Conservation (phyloP, 2,329 filamentous ascomycete genomes). For the Claviceps sp. region DNA sequence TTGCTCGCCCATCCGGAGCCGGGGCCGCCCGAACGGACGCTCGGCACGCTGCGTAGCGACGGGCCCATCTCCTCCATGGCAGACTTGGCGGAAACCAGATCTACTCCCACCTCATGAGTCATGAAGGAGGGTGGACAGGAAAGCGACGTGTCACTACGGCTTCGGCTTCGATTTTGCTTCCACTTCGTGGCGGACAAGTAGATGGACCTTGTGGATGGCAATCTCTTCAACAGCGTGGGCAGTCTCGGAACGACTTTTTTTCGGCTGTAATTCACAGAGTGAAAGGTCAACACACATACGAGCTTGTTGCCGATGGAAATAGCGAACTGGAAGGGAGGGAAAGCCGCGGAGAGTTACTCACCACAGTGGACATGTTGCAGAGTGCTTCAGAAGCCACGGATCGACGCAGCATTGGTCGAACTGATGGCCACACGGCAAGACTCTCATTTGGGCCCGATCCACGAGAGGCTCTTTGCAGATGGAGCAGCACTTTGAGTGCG, state of each 20-base stretch:
- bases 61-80: not conserved
- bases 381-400: slow-evolving; percentile 1
- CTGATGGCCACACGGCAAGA: slow-evolving; percentile 2
- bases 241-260: not conserved
- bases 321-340: not conserved
- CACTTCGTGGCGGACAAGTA: not conserved
- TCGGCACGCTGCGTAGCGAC: not conserved
- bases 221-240: not conserved
- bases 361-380: slow-evolving; percentile 4
- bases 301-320: too few relatives aligned
- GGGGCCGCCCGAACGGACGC: not conserved
- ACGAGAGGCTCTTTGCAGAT: slow-evolving; percentile 3
- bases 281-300: too few relatives aligned
- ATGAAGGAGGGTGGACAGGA: not conserved
- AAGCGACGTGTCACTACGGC: not conserved
- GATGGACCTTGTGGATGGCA: not conserved
- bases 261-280: not conserved
- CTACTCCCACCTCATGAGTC: too few relatives aligned
- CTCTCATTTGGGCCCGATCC: slow-evolving; percentile 1
- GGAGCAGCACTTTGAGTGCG: not conserved
- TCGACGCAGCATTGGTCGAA: slow-evolving; percentile 4
- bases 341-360: not conserved
- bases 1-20: not conserved
- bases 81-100: not conserved
- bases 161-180: not conserved